These are phyloP conservation scores for Magnolia changhungtana DNA, from an alignment of 164 flowering plant genomes.

Conservation along the genomic window DNA sequence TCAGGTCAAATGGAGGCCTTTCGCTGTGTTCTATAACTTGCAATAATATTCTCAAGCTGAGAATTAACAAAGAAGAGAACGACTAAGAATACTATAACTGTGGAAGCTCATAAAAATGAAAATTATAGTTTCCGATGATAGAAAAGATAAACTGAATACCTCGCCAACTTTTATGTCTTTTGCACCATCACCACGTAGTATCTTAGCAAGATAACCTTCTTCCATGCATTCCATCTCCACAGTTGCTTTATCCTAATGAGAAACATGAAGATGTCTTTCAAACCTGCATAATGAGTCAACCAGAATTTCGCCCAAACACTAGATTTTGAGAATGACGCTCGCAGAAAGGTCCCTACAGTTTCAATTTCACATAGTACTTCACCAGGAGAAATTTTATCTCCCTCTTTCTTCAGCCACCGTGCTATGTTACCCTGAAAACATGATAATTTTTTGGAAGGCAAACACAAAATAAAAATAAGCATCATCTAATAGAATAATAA, in stretches of 20 bases:
- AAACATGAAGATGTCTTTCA: background rate
- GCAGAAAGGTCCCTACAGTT: slow-evolving; percentile 54
- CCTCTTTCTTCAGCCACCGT: slow-evolving; percentile 96
- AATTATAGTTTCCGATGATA: background rate
- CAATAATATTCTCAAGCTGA: background rate
- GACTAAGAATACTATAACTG: background rate
- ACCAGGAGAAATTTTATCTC: slow-evolving; percentile 84
- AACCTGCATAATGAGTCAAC: background rate
- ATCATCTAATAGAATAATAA: slow-evolving; percentile 4
- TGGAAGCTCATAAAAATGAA: background rate
- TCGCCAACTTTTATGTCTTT: slow-evolving; percentile 95
- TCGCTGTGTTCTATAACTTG: background rate
- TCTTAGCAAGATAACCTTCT: slow-evolving; percentile 96
- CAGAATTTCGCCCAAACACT: background rate
- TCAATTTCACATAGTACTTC: slow-evolving; percentile 99
- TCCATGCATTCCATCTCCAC: slow-evolving; percentile 99
- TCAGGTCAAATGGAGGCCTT: background rate
- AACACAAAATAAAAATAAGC: background rate
- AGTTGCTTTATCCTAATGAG: slow-evolving; percentile 85
- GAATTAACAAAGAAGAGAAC: background rate
- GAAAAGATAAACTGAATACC: slow-evolving; percentile 38
- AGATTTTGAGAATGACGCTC: background rate
- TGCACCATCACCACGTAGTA: slow-evolving; percentile 76
- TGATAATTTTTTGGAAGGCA: background rate
- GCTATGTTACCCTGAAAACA: slow-evolving; percentile 84